A percentile compares a stretch with the other conserved stretches of the same genome.
Conservation (phyloP, 2,329 filamentous ascomycete species). For the Verticillium dahliae region DNA sequence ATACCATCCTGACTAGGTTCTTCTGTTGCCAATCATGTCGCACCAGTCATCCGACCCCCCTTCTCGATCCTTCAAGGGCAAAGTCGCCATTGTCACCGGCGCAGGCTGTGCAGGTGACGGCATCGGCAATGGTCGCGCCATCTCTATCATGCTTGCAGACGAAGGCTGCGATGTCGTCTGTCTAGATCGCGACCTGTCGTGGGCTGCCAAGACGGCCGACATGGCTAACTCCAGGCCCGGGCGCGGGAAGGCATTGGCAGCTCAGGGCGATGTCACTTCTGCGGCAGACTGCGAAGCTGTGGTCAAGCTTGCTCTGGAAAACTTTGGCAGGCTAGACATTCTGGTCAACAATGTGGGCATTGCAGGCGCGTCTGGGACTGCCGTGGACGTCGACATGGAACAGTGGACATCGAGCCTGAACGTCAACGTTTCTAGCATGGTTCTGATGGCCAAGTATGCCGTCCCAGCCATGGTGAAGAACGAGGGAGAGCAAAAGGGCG, state of each 20-base stretch:
- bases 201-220: slow-evolving; percentile 45
- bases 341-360: slow-evolving; percentile 61
- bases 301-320: slow-evolving; percentile 31
- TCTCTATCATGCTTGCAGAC: slow-evolving; percentile 51
- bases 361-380: slow-evolving; percentile 50
- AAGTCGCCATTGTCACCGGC: slow-evolving; percentile 48
- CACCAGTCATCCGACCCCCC: slow-evolving; percentile 9
- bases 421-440: slow-evolving; percentile 16
- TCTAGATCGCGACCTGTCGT: slow-evolving; percentile 41
- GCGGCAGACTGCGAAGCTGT: slow-evolving; percentile 41
- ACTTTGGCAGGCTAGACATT: slow-evolving; percentile 54
- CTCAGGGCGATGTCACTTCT: slow-evolving; percentile 48
- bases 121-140: slow-evolving; percentile 54
- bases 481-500: slow-evolving; percentile 36
- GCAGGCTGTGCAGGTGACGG: slow-evolving; percentile 49
- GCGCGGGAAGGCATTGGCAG: slow-evolving; percentile 31
- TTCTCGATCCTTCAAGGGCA: slow-evolving; percentile 17
- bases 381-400: slow-evolving; percentile 52
- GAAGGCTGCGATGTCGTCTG: slow-evolving; percentile 55
- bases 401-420: slow-evolving; percentile 51
- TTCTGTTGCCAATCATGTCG: too few relatives aligned
- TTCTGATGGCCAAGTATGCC: slow-evolving; percentile 10
- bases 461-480: slow-evolving; percentile 30
- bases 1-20: too few relatives aligned
- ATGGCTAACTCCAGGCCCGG: slow-evolving; percentile 36